phyloP scores from a whole-genome alignment of 2,329 filamentous ascomycete genomes.

The Ramularia endophylla region DNA sequence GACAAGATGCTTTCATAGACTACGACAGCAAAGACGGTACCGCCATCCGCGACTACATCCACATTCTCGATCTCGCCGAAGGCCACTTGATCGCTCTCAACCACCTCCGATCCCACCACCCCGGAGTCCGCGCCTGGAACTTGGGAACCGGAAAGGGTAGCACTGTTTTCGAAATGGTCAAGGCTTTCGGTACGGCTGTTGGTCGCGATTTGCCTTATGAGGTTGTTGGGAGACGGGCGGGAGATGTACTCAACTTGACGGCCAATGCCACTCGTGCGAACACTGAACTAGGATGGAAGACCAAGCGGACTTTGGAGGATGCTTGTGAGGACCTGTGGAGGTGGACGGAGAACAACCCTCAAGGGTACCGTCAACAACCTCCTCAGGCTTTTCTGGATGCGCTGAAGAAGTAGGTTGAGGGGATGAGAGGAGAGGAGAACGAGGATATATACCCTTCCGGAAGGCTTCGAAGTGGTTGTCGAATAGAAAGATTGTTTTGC shows the following conservation, averaged over 20 bases:
- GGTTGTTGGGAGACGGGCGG: conserved; percentile 72
- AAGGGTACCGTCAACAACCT: conserved; percentile 89
- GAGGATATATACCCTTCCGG: too few relatives aligned
- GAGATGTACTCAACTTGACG: conserved; percentile 91
- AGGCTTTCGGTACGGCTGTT: conserved; percentile 82
- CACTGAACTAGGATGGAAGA: conserved; percentile 86
- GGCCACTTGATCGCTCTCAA: conserved; percentile 87
- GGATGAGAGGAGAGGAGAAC: neutral
- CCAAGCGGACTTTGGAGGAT: conserved; percentile 81
- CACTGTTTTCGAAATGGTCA: conserved; percentile 96
- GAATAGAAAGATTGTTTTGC: too few relatives aligned
- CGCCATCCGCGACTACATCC: conserved; percentile 96
- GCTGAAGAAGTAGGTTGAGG: conserved; percentile 27
- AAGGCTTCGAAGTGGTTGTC: too few relatives aligned
- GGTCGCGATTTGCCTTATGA: conserved; percentile 83
- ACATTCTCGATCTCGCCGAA: conserved; percentile 81
- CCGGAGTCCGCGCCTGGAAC: conserved; percentile 94
- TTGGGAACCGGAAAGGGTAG: conserved; percentile 88
- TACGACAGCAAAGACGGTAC: conserved; percentile 88
- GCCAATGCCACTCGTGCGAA: conserved; percentile 86
- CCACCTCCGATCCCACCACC: conserved; percentile 75
- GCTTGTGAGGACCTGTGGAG: conserved; percentile 92
- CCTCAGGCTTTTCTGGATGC: conserved; percentile 70
- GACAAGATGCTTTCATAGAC: conserved; percentile 51
- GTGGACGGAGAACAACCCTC: conserved; percentile 95